These are phyloP conservation scores for Metschnikowia lunata DNA, from an alignment of 805 yeast genomes.

Conservation along the genomic window DNA sequence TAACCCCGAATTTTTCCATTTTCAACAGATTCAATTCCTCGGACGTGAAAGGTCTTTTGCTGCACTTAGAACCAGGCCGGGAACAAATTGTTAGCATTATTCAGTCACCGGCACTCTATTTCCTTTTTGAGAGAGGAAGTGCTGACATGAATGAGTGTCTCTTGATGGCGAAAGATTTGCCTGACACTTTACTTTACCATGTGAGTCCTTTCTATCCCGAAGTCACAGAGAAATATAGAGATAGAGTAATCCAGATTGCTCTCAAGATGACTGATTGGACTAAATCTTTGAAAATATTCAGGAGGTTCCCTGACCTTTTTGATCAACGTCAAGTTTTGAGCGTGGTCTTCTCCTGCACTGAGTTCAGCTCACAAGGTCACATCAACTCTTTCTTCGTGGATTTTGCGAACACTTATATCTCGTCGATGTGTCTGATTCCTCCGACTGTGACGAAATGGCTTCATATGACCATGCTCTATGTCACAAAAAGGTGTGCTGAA, in stretches of 20 bases:
- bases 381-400: constrained; percentile 24
- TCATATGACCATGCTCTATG: constrained; percentile 51
- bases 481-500: constrained; percentile 64
- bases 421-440: constrained; percentile 13
- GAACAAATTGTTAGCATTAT: constrained; percentile 8
- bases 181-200: constrained; percentile 14
- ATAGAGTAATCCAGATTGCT: constrained; percentile 13
- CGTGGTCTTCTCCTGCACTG: constrained; percentile 20
- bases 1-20: constrained; percentile 8
- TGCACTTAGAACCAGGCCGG: background rate
- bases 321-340: constrained; percentile 13
- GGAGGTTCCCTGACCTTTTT: constrained; percentile 8
- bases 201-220: constrained; percentile 11
- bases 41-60: constrained; percentile 8
- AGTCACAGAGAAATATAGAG: constrained; percentile 9
- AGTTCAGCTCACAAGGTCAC: constrained; percentile 25
- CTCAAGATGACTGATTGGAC: constrained; percentile 17
- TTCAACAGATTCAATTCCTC: constrained; percentile 8
- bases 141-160: constrained; percentile 3
- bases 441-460: constrained; percentile 45
- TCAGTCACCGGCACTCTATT: constrained; percentile 5
- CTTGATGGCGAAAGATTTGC: background rate
- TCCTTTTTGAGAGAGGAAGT: constrained; percentile 9
- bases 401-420: constrained; percentile 19
- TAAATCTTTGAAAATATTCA: constrained; percentile 18